A percentile compares a stretch with the other conserved stretches of the same genome.
Evolutionary conservation across 805 yeast genomes (phyloP).

Genomic region (Candida tallmaniae): DNA sequence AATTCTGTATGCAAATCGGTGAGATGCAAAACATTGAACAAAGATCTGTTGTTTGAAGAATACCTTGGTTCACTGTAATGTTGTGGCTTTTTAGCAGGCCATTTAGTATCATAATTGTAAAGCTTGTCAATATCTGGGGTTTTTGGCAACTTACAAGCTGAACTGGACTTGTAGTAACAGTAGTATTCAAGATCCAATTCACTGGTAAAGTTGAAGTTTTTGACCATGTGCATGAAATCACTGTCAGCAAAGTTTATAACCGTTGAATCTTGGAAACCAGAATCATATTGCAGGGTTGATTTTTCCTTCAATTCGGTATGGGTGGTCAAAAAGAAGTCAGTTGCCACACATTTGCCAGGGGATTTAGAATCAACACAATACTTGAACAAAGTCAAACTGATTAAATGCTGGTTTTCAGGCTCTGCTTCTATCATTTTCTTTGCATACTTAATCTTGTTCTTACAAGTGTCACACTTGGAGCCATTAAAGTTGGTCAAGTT

Average conservation of each 20-base stretch:
- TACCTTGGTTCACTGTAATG: slow-evolving; percentile 25
- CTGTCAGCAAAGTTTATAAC: slow-evolving; percentile 33
- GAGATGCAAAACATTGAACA: slow-evolving; percentile 59
- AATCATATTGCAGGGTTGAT: slow-evolving; percentile 15
- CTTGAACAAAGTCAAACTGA: slow-evolving; percentile 31
- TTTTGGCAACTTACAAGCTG: slow-evolving; percentile 47
- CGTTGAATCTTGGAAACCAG: slow-evolving; percentile 22
- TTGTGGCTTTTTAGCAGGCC: slow-evolving; percentile 32
- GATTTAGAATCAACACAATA: slow-evolving; percentile 27
- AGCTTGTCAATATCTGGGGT: slow-evolving; percentile 43
- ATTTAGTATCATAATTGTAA: slow-evolving; percentile 24
- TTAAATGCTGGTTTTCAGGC: slow-evolving; percentile 32
- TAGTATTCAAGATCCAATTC: slow-evolving; percentile 43
- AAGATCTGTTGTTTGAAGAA: slow-evolving; percentile 17
- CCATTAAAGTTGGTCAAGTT: slow-evolving; percentile 28
- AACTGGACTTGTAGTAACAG: slow-evolving; percentile 44
- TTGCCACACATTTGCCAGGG: slow-evolving; percentile 29
- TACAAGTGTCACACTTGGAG: slow-evolving; percentile 31
- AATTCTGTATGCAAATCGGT: slow-evolving; percentile 63
- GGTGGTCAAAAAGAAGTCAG: slow-evolving; percentile 36
- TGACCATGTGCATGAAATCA: slow-evolving; percentile 35
- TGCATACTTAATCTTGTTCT: slow-evolving; percentile 29
- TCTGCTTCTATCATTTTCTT: slow-evolving; percentile 19
- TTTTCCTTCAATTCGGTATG: slow-evolving; percentile 16
- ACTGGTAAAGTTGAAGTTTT: slow-evolving; percentile 31